Conservation (phyloP, 2,329 filamentous ascomycete species). For the Trichoderma sp. region DNA sequence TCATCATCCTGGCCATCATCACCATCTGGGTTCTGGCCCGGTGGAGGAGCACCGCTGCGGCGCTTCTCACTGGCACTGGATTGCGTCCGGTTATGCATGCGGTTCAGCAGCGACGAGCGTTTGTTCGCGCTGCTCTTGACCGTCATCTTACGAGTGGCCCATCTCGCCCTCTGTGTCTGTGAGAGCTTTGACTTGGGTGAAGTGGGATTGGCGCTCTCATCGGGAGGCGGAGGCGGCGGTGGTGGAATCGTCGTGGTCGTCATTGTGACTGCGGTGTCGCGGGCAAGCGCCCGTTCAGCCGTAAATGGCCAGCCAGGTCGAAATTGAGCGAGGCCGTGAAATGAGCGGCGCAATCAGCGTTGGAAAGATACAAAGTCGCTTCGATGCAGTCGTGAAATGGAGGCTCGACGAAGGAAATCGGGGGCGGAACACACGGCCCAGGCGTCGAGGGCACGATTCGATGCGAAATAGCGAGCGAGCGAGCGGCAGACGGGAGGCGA, state of each 20-base stretch:
- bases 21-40: slow-evolving; percentile 33
- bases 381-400: not conserved
- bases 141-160: slow-evolving; percentile 89
- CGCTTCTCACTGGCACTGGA: slow-evolving; percentile 70
- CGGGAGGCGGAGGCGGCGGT: slow-evolving; percentile 11
- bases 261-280: slow-evolving; percentile 39
- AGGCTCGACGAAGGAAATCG: slow-evolving; percentile 4
- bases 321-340: not conserved
- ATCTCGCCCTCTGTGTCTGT: slow-evolving; percentile 77
- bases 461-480: slow-evolving; percentile 7
- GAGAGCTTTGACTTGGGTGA: slow-evolving; percentile 26
- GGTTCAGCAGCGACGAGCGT: slow-evolving; percentile 78
- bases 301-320: slow-evolving; percentile 39
- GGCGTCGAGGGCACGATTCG: slow-evolving; percentile 15
- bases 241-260: slow-evolving; percentile 26
- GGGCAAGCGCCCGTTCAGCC: slow-evolving; percentile 44
- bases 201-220: slow-evolving; percentile 23
- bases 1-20: slow-evolving; percentile 31
- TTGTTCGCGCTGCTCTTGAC: slow-evolving; percentile 76
- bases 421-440: slow-evolving; percentile 4
- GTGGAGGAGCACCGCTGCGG: slow-evolving; percentile 41
- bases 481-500: not conserved
- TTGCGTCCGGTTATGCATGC: slow-evolving; percentile 62
- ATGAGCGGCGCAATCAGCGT: not conserved
- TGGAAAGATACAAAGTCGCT: not conserved